phyloP scores from a whole-genome alignment of 2,329 filamentous ascomycete genomes.

The Thermomyces lanuginosus region DNA sequence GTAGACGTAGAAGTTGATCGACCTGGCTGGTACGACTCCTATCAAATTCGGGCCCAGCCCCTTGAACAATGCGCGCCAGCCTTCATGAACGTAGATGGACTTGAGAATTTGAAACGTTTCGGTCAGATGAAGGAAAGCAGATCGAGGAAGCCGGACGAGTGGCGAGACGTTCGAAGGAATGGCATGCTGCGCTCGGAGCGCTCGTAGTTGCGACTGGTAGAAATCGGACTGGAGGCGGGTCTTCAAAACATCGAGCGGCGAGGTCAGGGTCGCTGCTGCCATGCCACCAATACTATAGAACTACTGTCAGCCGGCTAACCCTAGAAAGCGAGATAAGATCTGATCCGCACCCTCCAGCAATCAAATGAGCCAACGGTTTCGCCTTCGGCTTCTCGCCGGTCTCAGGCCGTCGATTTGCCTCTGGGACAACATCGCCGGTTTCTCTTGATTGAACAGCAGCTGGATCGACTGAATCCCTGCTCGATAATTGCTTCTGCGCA shows the following conservation, averaged over 20 bases:
- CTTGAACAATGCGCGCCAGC: constrained; percentile 78
- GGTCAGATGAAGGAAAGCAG: constrained; percentile 55
- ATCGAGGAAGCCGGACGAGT: constrained; percentile 47
- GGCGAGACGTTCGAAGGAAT: constrained; percentile 34
- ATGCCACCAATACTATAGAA: constrained; percentile 61
- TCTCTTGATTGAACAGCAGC: constrained; percentile 19
- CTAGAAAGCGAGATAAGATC: background rate
- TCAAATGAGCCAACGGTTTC: constrained; percentile 82
- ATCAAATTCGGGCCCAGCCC: constrained; percentile 80
- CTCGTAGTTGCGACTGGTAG: constrained; percentile 64
- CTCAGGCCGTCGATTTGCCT: too few relatives aligned
- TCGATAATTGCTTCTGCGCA: constrained; percentile 13
- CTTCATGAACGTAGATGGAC: constrained; percentile 65
- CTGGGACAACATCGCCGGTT: constrained; percentile 21
- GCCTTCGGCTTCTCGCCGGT: constrained; percentile 30
- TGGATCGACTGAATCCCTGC: constrained; percentile 7
- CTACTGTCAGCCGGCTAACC: background rate
- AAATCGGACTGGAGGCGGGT: constrained; percentile 88
- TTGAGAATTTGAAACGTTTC: constrained; percentile 78
- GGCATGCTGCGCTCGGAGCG: constrained; percentile 45
- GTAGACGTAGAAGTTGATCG: constrained; percentile 89
- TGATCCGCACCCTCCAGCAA: constrained; percentile 66
- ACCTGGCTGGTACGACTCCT: constrained; percentile 73
- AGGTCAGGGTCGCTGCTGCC: constrained; percentile 81
- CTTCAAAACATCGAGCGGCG: constrained; percentile 84